Percentiles rank a stretch among this genome's conserved stretches.
phyloP scores from a whole-genome alignment of 176 grass and related monocot genomes.

The Ananas comosus region DNA sequence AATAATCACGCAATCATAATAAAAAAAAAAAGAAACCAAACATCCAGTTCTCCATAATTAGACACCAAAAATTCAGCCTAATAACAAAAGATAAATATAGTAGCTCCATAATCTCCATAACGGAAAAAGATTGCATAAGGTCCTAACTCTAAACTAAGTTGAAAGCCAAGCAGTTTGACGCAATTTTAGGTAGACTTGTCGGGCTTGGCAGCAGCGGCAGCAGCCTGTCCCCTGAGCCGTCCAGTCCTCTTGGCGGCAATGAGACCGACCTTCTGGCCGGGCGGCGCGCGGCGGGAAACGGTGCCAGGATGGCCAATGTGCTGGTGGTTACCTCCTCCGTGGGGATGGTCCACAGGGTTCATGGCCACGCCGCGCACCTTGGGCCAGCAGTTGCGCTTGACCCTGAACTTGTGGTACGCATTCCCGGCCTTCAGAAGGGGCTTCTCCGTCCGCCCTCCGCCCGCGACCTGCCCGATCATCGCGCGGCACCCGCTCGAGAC shows the following conservation, averaged over 20 bases:
- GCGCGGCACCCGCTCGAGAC: slow-evolving; percentile 73
- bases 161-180: not conserved
- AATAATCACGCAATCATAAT: too few relatives aligned
- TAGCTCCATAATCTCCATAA: too few relatives aligned
- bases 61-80: not conserved
- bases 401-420: slow-evolving; percentile 86
- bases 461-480: slow-evolving; percentile 87
- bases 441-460: slow-evolving; percentile 90
- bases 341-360: slow-evolving; percentile 95
- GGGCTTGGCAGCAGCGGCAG: slow-evolving; percentile 61
- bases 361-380: slow-evolving; percentile 99
- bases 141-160: not conserved
- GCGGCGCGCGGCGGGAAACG: slow-evolving; percentile 69
- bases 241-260: slow-evolving; percentile 88
- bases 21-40: too few relatives aligned
- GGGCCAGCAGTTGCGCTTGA: slow-evolving; percentile 93
- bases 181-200: slow-evolving; percentile 59
- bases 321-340: slow-evolving; percentile 96
- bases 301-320: slow-evolving; percentile 94
- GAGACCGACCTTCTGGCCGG: slow-evolving; percentile 85
- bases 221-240: slow-evolving; percentile 76
- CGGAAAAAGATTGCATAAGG: not conserved
- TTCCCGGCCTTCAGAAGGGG: slow-evolving; percentile 76
- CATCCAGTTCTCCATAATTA: too few relatives aligned
- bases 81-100: not conserved